Base-by-base conservation (phyloP, 805 yeast species). In the Kodamaea nitidulidarum region DNA sequence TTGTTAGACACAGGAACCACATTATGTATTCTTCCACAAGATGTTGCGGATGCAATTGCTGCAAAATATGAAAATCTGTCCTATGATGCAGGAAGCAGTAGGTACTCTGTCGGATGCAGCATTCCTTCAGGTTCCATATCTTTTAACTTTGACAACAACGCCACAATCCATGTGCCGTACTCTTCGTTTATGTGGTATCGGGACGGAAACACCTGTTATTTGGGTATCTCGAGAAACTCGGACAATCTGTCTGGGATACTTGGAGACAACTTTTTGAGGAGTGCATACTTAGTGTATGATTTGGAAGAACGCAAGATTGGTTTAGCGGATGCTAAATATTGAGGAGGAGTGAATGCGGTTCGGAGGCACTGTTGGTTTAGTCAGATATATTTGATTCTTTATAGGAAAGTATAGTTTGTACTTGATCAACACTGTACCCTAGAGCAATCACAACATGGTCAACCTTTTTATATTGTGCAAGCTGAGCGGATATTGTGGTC, bases 181-280 rank as follows among this genome's bases (percentile, higher is more conserved):
- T 21, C 42, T 2, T 5, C 38, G 2, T 15, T 39, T 8, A 15
- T 39, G 18, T 39, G 21, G 25, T n/a, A 12, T 15, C 32, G 26
- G 33, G 14, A 15, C 12, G 41, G 41, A 12, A 15, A 32, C 20
- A 30, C 27, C 6, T 38, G 41, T 16, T 38, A 25, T 26, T 38
- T 38, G 32, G 41, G 41, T 3, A 20, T 38, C 8, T 29, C 27
- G 10, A n/a, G 20, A 16, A 38, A 16, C 14, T 17, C n/a, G 3
- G 12, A 31, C 11, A 15, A 35, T 15, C 53, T 47, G 21, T 15
- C 18, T n/a, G 46, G 48, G 1, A 45, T 52, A 18, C 45, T 56
- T 36, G 63, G 63, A 8, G 61, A 55, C 39, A 56, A 55, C 48
- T 57, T 58, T 42, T 50, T 58, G 36, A 49, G 58, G 26, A 44